phyloP scores from a whole-genome alignment of 331 rosid species.

The Malus hybrid region DNA sequence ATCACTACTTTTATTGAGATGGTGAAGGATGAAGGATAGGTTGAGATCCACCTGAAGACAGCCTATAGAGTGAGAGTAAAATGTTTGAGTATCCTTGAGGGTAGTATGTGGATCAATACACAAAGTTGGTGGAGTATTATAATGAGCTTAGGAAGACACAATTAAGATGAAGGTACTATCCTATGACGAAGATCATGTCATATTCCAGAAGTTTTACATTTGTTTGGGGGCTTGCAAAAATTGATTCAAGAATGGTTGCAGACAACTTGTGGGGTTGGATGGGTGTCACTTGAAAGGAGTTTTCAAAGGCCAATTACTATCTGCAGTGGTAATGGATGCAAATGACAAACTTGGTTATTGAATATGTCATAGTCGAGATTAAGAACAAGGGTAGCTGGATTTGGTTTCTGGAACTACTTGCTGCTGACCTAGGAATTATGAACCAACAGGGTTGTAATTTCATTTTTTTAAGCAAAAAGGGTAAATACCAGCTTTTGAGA shows the following conservation, averaged over 20 bases:
- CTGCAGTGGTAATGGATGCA: too few species aligned
- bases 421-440: neutral
- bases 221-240: neutral
- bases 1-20: too few species aligned
- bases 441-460: neutral
- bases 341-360: too few species aligned
- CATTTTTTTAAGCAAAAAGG: neutral
- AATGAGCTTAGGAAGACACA: neutral
- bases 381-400: too few species aligned
- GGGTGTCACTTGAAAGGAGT: too few species aligned
- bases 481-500: neutral
- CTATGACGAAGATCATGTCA: neutral
- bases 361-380: too few species aligned
- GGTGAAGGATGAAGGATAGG: neutral
- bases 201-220: neutral
- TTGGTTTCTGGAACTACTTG: too few species aligned
- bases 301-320: too few species aligned
- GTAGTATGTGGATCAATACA: too few species aligned
- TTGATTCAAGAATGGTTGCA: neutral
- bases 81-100: neutral
- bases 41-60: neutral
- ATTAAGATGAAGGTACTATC: neutral
- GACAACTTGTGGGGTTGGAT: too few species aligned
- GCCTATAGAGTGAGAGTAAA: neutral
- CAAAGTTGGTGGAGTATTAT: too few species aligned